These are phyloP conservation scores for Fusarium mangiferae DNA, from an alignment of 2,329 filamentous ascomycete genomes.

Conservation along the genomic window DNA sequence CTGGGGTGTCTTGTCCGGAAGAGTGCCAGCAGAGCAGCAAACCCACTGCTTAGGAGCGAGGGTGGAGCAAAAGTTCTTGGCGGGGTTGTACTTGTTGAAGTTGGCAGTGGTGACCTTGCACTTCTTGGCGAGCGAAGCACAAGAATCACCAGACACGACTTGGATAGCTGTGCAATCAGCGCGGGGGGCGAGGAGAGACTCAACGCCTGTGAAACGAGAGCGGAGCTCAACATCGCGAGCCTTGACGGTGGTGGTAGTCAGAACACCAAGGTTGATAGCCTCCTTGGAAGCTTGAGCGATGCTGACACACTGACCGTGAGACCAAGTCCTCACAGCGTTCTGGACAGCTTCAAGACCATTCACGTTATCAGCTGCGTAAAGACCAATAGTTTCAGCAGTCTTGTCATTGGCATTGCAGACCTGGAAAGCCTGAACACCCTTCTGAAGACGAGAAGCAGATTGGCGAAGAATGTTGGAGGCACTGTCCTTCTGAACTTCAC, in stretches of 20 bases:
- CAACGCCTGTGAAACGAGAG: conserved; percentile 27
- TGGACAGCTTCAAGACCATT: conserved; percentile 25
- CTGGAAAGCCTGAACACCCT: conserved; percentile 35
- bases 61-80: conserved; percentile 46
- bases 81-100: conserved; percentile 53
- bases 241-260: conserved; percentile 23
- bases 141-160: conserved; percentile 51
- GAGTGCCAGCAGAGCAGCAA: conserved; percentile 51
- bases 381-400: conserved; percentile 29
- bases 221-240: conserved; percentile 26
- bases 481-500: conserved; percentile 39
- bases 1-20: conserved; percentile 49
- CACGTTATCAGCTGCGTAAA: conserved; percentile 34
- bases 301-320: conserved; percentile 33
- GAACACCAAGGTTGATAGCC: conserved; percentile 27
- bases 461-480: conserved; percentile 26
- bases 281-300: conserved; percentile 7
- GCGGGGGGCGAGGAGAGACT: conserved; percentile 27
- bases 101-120: conserved; percentile 53
- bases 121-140: conserved; percentile 48
- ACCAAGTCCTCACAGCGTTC: conserved; percentile 33
- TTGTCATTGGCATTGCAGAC: conserved; percentile 33
- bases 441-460: conserved; percentile 18
- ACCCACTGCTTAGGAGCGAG: conserved; percentile 49
- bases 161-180: conserved; percentile 42